Percentiles rank a stretch among this genome's conserved stretches.
Evolutionary conservation across 108 stramenopile species (phyloP).

Genomic region (Skeletonema grethae): DNA sequence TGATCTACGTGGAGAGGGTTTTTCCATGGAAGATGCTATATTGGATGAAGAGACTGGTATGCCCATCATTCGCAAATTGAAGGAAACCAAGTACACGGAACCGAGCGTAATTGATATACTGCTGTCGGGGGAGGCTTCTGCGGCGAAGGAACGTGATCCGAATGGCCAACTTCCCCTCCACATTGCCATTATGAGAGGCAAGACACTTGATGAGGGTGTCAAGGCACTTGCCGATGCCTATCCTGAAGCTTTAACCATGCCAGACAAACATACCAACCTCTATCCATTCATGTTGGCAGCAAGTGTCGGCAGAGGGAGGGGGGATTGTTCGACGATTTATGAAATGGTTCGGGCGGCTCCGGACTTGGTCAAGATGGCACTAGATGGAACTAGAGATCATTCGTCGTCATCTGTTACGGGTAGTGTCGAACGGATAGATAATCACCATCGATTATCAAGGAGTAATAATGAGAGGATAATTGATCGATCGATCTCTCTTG

Average conservation of each 20-base stretch:
- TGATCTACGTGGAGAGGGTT: slow-evolving; percentile 65
- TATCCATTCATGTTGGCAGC: slow-evolving; percentile 64
- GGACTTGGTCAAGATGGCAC: slow-evolving; percentile 45
- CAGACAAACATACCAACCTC: slow-evolving; percentile 46
- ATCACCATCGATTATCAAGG: too few relatives aligned
- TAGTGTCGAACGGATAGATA: neutral
- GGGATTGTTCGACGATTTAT: slow-evolving; percentile 49
- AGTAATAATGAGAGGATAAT: too few relatives aligned
- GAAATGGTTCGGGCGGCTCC: slow-evolving; percentile 59
- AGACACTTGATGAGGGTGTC: slow-evolving; percentile 50
- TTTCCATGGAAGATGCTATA: slow-evolving; percentile 43
- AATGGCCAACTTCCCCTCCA: slow-evolving; percentile 59
- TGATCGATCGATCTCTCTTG: neutral
- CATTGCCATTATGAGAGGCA: slow-evolving; percentile 58
- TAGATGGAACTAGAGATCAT: neutral
- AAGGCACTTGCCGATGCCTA: slow-evolving; percentile 40
- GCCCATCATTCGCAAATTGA: slow-evolving; percentile 42
- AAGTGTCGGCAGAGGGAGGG: slow-evolving; percentile 33
- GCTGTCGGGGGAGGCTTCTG: slow-evolving; percentile 37
- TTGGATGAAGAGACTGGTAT: slow-evolving; percentile 33
- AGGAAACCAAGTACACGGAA: slow-evolving; percentile 37
- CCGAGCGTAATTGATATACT: slow-evolving; percentile 46
- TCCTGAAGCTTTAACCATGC: slow-evolving; percentile 47
- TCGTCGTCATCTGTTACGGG: neutral
- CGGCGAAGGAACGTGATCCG: slow-evolving; percentile 47